Conservation (phyloP, 345 rosid species). For the Corchorus capsularis region DNA sequence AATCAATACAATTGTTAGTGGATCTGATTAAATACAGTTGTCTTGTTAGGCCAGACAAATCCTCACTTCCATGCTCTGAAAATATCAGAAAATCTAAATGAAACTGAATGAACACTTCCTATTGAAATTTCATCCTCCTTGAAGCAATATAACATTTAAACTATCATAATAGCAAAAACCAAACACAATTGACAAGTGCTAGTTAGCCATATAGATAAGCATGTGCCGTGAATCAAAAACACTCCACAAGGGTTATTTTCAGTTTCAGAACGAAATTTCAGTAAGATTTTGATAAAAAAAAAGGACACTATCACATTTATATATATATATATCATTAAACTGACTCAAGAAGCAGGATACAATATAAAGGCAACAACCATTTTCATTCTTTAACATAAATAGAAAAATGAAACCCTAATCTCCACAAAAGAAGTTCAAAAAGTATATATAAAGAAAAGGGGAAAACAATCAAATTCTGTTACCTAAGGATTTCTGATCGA, state of each 20-base stretch:
- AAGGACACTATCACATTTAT: not conserved
- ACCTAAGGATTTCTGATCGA: too few species aligned
- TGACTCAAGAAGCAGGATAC: constrained; percentile 46
- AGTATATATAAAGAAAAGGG: not conserved
- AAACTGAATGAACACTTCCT: too few species aligned
- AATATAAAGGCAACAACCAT: constrained; percentile 79
- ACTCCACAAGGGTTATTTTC: too few species aligned
- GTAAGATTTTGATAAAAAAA: not conserved
- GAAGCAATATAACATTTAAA: not conserved
- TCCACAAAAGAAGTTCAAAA: not conserved
- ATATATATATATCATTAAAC: too few species aligned
- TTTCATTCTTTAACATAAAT: not conserved
- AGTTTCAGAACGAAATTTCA: not conserved
- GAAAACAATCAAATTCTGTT: not conserved
- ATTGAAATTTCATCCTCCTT: too few species aligned
- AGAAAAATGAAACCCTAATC: not conserved
- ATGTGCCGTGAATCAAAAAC: not conserved
- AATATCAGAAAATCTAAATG: too few species aligned
- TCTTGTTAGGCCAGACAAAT: too few species aligned
- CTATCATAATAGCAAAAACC: not conserved
- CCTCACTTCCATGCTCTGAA: too few species aligned
- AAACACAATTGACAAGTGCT: not conserved
- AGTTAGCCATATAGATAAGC: too few species aligned
- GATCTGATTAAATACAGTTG: too few species aligned
- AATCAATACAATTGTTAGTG: too few species aligned